Evolutionary conservation across 2,329 filamentous ascomycete species (phyloP).

Genomic region (Mycosphaerella arachidis): DNA sequence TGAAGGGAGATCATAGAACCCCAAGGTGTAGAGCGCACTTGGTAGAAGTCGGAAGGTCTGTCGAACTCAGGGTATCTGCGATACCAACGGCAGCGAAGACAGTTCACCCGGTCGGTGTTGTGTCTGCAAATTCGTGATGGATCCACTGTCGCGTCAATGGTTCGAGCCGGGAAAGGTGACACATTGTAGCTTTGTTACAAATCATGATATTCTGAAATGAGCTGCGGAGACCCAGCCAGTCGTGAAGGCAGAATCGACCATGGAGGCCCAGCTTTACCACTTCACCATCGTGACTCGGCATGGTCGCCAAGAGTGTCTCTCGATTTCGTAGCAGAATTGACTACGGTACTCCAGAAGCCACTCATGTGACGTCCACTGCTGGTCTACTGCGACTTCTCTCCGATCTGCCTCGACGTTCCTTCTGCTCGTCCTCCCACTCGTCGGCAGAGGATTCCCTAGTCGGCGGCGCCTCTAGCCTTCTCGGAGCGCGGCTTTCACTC

Average conservation of each 20-base stretch:
- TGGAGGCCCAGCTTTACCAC: background rate
- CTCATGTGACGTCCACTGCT: constrained; percentile 7
- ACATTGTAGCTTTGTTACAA: background rate
- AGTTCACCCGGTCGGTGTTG: background rate
- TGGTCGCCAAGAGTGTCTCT: background rate
- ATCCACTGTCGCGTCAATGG: background rate
- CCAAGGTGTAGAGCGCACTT: background rate
- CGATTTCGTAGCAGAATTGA: background rate
- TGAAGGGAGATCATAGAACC: background rate
- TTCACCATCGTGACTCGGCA: background rate
- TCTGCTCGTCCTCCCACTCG: background rate
- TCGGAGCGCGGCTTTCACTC: constrained; percentile 4
- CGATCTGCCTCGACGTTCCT: background rate
- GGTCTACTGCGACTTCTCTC: constrained; percentile 4
- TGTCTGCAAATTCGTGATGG: background rate
- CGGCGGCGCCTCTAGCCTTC: constrained; percentile 5
- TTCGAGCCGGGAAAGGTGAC: background rate
- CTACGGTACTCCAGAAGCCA: no score
- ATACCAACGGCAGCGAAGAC: background rate
- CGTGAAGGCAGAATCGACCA: background rate
- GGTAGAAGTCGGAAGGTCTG: background rate
- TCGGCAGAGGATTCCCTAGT: background rate
- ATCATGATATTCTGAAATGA: no score
- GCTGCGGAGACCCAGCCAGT: no score
- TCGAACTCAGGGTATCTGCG: background rate